These are phyloP conservation scores for Sapria himalayana DNA, from an alignment of 345 rosid species.

Conservation along the genomic window DNA sequence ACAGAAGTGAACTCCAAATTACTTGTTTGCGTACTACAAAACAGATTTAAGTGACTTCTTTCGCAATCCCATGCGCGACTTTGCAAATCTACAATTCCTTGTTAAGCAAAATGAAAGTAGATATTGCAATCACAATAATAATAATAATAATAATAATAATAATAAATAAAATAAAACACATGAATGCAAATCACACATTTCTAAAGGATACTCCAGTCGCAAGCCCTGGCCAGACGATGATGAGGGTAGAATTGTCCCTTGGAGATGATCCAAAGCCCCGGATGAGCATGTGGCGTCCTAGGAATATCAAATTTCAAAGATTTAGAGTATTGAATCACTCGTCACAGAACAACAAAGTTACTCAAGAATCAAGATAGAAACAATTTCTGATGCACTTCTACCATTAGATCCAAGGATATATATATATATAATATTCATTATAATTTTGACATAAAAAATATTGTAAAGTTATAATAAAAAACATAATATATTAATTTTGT, in stretches of 20 bases:
- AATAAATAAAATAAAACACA: background rate
- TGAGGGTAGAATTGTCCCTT: constrained; percentile 55
- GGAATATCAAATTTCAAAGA: too few relatives aligned
- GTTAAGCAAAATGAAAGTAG: constrained; percentile 20
- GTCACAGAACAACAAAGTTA: background rate
- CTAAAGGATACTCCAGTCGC: constrained; percentile 73
- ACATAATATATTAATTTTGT: too few relatives aligned
- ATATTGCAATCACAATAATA: background rate
- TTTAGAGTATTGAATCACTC: too few relatives aligned
- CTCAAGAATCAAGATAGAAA: too few relatives aligned
- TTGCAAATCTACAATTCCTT: constrained; percentile 39
- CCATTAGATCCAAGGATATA: too few relatives aligned
- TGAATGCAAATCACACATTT: background rate
- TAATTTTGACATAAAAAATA: too few relatives aligned
- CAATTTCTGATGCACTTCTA: too few relatives aligned
- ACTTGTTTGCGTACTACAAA: too few relatives aligned
- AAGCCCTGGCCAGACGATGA: constrained; percentile 53
- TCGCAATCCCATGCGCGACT: constrained; percentile 72
- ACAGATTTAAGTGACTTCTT: too few relatives aligned
- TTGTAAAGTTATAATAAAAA: too few relatives aligned
- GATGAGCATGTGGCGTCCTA: constrained; percentile 67
- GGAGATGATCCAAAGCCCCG: constrained; percentile 46
- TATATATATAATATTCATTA: too few relatives aligned
- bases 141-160: constrained; percentile 2
- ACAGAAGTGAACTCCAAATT: too few relatives aligned